Conservation (phyloP, 2,329 filamentous ascomycete genomes). For the Fusarium tricinctum region DNA sequence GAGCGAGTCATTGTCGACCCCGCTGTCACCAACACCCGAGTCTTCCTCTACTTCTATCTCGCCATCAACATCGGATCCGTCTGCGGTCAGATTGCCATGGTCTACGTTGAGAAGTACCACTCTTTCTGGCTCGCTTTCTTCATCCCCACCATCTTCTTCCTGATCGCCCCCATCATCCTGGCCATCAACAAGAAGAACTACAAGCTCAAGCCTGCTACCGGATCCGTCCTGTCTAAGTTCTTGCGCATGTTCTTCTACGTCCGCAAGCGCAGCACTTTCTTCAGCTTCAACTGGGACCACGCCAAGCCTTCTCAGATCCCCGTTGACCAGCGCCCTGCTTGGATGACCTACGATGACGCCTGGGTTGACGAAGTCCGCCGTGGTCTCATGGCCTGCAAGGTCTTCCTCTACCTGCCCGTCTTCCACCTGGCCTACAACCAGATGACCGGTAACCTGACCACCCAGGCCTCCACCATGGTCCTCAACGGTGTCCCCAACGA, state of each 20-base stretch:
- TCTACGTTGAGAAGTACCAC: constrained; percentile 81
- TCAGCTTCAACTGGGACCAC: constrained; percentile 75
- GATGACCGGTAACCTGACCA: constrained; percentile 71
- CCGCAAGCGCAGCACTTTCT: constrained; percentile 74
- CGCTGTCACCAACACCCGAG: constrained; percentile 74
- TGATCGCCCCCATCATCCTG: constrained; percentile 72
- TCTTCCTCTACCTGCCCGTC: constrained; percentile 79
- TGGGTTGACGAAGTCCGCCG: constrained; percentile 85
- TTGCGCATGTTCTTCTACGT: constrained; percentile 71
- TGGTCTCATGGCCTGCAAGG: constrained; percentile 76
- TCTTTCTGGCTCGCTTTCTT: constrained; percentile 81
- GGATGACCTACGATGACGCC: constrained; percentile 87
- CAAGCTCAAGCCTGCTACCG: constrained; percentile 74
- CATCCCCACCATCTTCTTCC: constrained; percentile 76
- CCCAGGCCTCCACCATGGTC: constrained; percentile 75
- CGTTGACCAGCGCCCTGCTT: constrained; percentile 68
- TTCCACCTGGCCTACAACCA: constrained; percentile 73
- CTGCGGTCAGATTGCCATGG: constrained; percentile 71
- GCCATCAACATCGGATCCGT: constrained; percentile 76
- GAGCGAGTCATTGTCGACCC: constrained; percentile 80
- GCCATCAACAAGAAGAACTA: constrained; percentile 73
- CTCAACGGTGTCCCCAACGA: constrained; percentile 83
- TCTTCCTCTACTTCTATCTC: constrained; percentile 74
- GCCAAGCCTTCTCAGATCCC: constrained; percentile 76
- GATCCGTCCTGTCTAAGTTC: constrained; percentile 79